Evolutionary conservation across 2,329 filamentous ascomycete species (phyloP).

Genomic region (Fusarium sp.): DNA sequence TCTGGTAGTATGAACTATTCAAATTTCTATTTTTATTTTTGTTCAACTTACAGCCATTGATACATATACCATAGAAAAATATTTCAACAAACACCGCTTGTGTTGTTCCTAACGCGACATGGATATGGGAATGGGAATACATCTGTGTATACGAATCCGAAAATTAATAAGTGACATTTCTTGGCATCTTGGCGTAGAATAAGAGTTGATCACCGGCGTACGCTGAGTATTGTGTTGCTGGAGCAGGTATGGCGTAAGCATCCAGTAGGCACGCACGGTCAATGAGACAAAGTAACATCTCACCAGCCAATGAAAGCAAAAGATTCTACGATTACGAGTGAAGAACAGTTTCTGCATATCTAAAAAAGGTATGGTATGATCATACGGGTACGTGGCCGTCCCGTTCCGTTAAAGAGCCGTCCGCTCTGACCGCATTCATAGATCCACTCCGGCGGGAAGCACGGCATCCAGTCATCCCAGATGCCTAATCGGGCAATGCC

Average conservation of each 20-base stretch:
- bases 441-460: not conserved
- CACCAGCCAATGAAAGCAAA: not conserved
- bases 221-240: not conserved
- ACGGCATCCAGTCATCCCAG: not conserved
- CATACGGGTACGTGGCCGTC: not conserved
- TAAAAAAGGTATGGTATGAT: not conserved
- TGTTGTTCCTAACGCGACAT: no score
- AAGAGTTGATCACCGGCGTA: not conserved
- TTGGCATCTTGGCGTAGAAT: not conserved
- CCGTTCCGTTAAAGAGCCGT: not conserved
- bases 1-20: not conserved
- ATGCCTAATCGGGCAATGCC: constrained; percentile 3
- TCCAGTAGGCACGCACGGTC: no score
- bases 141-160: not conserved
- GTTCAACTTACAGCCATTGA: no score
- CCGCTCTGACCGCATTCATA: not conserved
- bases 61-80: no score
- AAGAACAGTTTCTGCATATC: not conserved
- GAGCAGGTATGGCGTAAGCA: not conserved
- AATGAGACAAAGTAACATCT: not conserved
- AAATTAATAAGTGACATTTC: not conserved
- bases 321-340: not conserved
- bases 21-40: no score
- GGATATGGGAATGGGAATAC: not conserved
- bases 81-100: no score